These are phyloP conservation scores for Lipomyces yamadae DNA, from an alignment of 805 yeast genomes.

Conservation along the genomic window DNA sequence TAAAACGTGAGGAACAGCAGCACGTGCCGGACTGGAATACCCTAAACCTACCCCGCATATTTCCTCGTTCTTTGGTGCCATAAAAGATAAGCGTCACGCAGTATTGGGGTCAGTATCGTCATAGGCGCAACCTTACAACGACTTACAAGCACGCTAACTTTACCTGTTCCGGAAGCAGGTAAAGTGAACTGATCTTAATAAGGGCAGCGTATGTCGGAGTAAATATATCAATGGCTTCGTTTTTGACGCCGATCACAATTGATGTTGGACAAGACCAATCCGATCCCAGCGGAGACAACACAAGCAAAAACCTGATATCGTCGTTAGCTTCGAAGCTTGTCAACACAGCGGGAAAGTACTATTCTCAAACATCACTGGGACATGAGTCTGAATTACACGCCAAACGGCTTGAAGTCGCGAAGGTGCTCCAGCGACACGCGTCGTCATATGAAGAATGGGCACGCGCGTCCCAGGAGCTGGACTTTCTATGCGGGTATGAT, in stretches of 20 bases:
- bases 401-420: constrained; percentile 24
- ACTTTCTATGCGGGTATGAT: constrained; percentile 62
- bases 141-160: neutral
- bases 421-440: constrained; percentile 27
- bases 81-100: neutral
- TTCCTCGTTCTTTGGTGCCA: neutral
- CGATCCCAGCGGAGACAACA: neutral
- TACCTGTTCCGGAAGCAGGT: neutral
- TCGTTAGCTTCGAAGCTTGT: neutral
- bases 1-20: neutral
- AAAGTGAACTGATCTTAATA: neutral
- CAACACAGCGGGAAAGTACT: constrained; percentile 2
- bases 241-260: neutral
- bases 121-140: too few species aligned
- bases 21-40: neutral
- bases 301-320: neutral
- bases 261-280: neutral
- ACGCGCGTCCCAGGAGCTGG: constrained; percentile 64
- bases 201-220: neutral
- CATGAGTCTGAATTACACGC: constrained; percentile 2
- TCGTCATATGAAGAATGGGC: constrained; percentile 63
- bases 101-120: too few species aligned
- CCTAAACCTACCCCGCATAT: neutral
- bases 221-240: neutral
- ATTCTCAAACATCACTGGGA: neutral